Conservation (phyloP, 495 filamentous ascomycete genomes). For the Podospora anserina region DNA sequence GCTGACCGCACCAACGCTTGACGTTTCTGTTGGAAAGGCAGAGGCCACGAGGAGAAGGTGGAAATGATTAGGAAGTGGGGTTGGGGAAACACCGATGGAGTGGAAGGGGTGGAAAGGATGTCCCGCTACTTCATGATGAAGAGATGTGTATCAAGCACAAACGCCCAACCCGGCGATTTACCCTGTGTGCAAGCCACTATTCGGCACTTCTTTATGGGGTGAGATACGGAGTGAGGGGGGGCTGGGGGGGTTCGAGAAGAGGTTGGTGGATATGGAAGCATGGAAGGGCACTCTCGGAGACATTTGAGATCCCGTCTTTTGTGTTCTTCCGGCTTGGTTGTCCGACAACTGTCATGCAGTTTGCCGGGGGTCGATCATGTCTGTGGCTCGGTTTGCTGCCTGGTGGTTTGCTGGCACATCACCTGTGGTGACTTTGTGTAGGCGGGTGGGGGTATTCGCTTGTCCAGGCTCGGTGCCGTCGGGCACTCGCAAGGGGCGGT, state of each 20-base stretch:
- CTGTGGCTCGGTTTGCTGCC: neutral
- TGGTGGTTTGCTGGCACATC: neutral
- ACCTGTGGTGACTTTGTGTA: neutral
- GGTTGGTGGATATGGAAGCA: neutral
- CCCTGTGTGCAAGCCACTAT: neutral
- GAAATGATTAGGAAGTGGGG: neutral
- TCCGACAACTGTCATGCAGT: neutral
- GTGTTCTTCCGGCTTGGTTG: neutral
- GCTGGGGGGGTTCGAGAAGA: neutral
- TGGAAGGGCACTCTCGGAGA: neutral
- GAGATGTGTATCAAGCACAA: neutral
- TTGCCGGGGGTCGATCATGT: neutral
- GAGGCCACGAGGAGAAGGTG: neutral
- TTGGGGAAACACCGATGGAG: neutral
- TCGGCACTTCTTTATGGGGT: neutral
- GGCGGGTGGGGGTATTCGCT: neutral
- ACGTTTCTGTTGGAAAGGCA: neutral
- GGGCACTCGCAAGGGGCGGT: neutral
- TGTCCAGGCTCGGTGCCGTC: neutral
- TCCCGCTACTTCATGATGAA: too few species aligned
- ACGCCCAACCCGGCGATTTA: neutral
- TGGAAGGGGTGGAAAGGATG: neutral
- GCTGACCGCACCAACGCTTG: too few species aligned
- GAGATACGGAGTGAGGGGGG: neutral
- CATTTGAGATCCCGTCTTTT: neutral